Percentiles rank a stretch among this genome's conserved stretches.
Conservation (phyloP, 495 filamentous ascomycete species). For the Podospora anserina region DNA sequence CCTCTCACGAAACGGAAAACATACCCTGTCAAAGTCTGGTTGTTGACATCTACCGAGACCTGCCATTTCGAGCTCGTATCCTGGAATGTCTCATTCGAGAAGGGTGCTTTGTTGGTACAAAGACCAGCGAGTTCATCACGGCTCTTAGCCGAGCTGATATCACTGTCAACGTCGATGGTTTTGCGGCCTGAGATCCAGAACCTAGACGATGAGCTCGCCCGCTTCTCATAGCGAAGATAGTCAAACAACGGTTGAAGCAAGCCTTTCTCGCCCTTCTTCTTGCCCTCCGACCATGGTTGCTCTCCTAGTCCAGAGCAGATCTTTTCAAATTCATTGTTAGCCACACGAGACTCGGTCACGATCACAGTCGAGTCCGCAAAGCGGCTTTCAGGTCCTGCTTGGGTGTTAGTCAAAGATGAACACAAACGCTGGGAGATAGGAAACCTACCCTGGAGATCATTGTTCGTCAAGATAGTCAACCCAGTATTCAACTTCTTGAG, state of each 20-base stretch:
- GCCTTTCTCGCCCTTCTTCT: slow-evolving; percentile 21
- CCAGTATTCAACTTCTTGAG: slow-evolving; percentile 37
- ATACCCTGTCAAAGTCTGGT: slow-evolving; percentile 44
- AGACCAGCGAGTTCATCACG: slow-evolving; percentile 30
- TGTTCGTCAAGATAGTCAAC: slow-evolving; percentile 38
- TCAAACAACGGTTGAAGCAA: slow-evolving; percentile 36
- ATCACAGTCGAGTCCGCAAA: slow-evolving; percentile 40
- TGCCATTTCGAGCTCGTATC: slow-evolving; percentile 45
- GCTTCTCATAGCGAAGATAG: slow-evolving; percentile 37
- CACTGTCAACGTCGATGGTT: slow-evolving; percentile 14
- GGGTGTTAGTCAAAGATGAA: slow-evolving; percentile 5
- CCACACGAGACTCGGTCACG: slow-evolving; percentile 33
- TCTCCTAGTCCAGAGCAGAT: slow-evolving; percentile 36
- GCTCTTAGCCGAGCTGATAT: not conserved
- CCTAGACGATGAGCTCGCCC: slow-evolving; percentile 20
- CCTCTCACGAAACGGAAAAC: slow-evolving; percentile 7
- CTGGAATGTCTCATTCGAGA: slow-evolving; percentile 37
- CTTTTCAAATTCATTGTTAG: slow-evolving; percentile 4
- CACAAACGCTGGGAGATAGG: not conserved
- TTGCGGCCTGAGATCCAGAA: slow-evolving; percentile 39
- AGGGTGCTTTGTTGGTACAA: slow-evolving; percentile 48
- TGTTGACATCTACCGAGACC: slow-evolving; percentile 42
- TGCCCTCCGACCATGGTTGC: slow-evolving; percentile 39
- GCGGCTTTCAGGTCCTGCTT: slow-evolving; percentile 36
- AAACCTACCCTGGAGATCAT: slow-evolving; percentile 43